phyloP scores from a whole-genome alignment of 768 basidiomycete genomes.

The Dacryopinax primogenitus region DNA sequence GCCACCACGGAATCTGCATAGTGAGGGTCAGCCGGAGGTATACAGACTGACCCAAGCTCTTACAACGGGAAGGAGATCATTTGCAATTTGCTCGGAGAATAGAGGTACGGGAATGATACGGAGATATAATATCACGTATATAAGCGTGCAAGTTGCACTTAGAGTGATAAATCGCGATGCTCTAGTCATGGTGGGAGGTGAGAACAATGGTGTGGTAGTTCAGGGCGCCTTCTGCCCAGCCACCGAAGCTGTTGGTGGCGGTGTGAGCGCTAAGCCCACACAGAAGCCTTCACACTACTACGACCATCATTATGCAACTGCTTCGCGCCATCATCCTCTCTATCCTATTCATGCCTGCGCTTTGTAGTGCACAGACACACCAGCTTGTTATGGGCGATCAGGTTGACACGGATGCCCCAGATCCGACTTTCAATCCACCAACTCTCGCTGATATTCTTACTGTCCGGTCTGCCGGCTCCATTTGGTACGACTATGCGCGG shows the following conservation, averaged over 20 bases:
- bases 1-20: constrained; percentile 67
- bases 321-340: neutral
- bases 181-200: constrained; percentile 42
- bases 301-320: neutral
- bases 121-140: constrained; percentile 49
- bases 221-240: neutral
- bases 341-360: neutral
- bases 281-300: neutral
- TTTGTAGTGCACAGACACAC: neutral
- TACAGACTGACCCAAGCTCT: constrained; percentile 21
- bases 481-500: constrained; percentile 43
- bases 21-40: neutral
- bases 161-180: constrained; percentile 42
- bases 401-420: neutral
- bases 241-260: neutral
- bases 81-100: constrained; percentile 34
- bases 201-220: neutral
- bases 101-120: constrained; percentile 44
- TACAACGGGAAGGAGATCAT: constrained; percentile 48
- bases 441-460: constrained; percentile 65
- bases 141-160: constrained; percentile 31
- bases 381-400: neutral
- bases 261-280: no score
- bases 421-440: constrained; percentile 31
- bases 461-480: constrained; percentile 58